Percentiles rank a stretch among this genome's conserved stretches.
Evolutionary conservation across 2,329 filamentous ascomycete species (phyloP).

Genomic region (Colletotrichum sp.): DNA sequence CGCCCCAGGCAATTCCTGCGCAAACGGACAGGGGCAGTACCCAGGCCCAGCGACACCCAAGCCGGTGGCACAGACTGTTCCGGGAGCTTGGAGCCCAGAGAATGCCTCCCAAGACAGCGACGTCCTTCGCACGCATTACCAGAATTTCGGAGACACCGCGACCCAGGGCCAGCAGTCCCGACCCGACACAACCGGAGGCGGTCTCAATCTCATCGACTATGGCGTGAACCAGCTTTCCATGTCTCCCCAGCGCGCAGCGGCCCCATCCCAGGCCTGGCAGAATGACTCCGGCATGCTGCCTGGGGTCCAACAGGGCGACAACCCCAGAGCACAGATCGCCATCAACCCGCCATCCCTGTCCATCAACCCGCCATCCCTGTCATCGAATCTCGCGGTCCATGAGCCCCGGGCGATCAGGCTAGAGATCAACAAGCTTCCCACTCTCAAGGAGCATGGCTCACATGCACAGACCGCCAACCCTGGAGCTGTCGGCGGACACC

Average conservation of each 20-base stretch:
- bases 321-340: neutral
- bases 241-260: neutral
- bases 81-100: neutral
- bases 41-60: neutral
- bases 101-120: neutral
- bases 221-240: neutral
- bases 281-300: neutral
- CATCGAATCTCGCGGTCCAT: neutral
- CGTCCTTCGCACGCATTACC: neutral
- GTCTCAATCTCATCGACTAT: neutral
- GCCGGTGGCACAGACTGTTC: neutral
- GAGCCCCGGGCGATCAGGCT: neutral
- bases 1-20: neutral
- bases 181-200: neutral
- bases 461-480: neutral
- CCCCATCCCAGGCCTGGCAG: neutral
- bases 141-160: neutral
- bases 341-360: neutral
- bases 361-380: neutral
- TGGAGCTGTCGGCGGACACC: neutral
- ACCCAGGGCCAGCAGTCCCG: neutral
- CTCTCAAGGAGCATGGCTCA: neutral
- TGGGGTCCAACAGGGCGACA: neutral
- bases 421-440: neutral
- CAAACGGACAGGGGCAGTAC: neutral